Evolutionary conservation across 1,284 basidiomycete species (phyloP).

Genomic region (Trichosporon inkin): DNA sequence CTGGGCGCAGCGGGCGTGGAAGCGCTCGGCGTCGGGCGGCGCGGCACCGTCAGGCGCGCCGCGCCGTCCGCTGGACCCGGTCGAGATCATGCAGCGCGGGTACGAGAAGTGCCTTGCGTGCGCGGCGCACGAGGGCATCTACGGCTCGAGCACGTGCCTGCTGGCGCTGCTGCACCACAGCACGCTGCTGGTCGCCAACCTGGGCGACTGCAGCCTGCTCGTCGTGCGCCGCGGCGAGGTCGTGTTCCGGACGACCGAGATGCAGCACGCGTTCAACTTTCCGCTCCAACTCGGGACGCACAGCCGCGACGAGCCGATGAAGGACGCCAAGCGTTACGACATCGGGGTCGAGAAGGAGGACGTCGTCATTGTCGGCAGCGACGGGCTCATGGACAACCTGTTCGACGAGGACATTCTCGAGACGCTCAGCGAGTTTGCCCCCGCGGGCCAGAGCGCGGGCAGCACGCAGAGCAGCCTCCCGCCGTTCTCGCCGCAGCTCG

Average conservation of each 20-base stretch:
- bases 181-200: conserved; percentile 79
- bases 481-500: conserved; percentile 54
- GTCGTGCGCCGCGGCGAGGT: conserved; percentile 72
- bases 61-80: conserved; percentile 52
- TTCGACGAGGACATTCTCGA: conserved; percentile 94
- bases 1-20: conserved; percentile 27
- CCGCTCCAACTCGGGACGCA: conserved; percentile 74
- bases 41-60: conserved; percentile 9
- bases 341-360: conserved; percentile 79
- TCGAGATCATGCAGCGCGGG: conserved; percentile 58
- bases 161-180: conserved; percentile 61
- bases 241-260: conserved; percentile 83
- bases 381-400: conserved; percentile 88
- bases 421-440: conserved; percentile 68
- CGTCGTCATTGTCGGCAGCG: conserved; percentile 81
- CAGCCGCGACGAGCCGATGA: conserved; percentile 62
- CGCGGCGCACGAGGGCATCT: conserved; percentile 53
- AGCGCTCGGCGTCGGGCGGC: conserved; percentile 8
- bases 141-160: conserved; percentile 57
- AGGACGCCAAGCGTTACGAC: conserved; percentile 67
- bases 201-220: conserved; percentile 88
- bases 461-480: conserved; percentile 25
- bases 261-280: conserved; percentile 95
- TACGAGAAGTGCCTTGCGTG: conserved; percentile 56
- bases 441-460: conserved; percentile 18